A percentile compares a stretch with the other conserved stretches of the same genome.
phyloP scores from a whole-genome alignment of 2,329 filamentous ascomycete species.

The Trichothecium sympodiale region DNA sequence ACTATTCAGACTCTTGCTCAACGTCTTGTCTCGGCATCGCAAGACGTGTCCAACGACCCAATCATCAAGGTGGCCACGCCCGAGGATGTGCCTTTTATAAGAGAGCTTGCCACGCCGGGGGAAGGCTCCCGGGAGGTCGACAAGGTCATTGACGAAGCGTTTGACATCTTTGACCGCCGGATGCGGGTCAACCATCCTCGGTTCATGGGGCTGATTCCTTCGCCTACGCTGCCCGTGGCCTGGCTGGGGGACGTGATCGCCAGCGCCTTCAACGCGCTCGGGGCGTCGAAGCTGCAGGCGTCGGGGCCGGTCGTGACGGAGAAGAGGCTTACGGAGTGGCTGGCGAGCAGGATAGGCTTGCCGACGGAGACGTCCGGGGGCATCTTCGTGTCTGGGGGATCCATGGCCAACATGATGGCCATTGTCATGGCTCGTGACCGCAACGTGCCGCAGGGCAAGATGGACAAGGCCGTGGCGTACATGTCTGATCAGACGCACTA shows the following conservation, averaged over 20 bases:
- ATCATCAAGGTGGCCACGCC: constrained; percentile 3
- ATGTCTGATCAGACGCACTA: constrained; percentile 10
- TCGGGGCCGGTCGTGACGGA: constrained; percentile 12
- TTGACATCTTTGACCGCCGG: constrained; percentile 5
- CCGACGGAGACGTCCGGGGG: constrained; percentile 8
- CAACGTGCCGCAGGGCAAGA: constrained; percentile 6
- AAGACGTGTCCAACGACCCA: not conserved
- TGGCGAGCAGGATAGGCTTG: constrained; percentile 9
- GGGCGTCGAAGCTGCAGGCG: constrained; percentile 11
- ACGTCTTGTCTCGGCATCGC: not conserved
- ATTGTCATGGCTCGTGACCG: constrained; percentile 11
- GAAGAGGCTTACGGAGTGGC: constrained; percentile 13
- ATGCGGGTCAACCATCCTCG: constrained; percentile 7
- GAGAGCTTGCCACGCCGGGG: not conserved
- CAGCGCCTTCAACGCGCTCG: constrained; percentile 10
- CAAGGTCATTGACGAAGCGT: constrained; percentile 3
- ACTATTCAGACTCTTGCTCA: too few species aligned
- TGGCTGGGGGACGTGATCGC: constrained; percentile 12
- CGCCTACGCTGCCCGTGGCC: constrained; percentile 10
- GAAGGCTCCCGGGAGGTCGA: not conserved
- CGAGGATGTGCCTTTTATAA: not conserved
- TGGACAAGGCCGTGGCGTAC: constrained; percentile 7
- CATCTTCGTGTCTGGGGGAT: constrained; percentile 13
- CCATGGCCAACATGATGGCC: constrained; percentile 14
- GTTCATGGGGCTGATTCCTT: constrained; percentile 13